Conservation (phyloP, 306 rosid genomes). For the Adenanthera pavonina region DNA sequence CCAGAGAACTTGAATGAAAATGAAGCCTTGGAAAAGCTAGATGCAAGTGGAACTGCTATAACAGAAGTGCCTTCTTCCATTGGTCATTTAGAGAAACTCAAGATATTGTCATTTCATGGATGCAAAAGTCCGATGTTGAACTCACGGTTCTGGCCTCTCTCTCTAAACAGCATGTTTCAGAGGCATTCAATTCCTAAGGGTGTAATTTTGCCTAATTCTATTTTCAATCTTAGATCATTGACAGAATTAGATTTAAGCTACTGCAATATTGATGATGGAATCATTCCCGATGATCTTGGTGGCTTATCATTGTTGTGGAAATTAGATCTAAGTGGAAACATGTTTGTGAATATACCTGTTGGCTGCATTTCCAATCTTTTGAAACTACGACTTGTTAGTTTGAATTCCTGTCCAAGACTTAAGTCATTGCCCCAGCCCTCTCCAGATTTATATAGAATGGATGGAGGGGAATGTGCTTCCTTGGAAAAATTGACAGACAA, state of each 20-base stretch:
- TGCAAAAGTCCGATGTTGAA: not conserved
- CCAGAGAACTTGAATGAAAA: not conserved
- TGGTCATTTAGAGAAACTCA: not conserved
- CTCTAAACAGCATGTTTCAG: not conserved
- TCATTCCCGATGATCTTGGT: not conserved
- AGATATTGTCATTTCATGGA: not conserved
- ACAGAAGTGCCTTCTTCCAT: not conserved
- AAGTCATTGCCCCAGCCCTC: not conserved
- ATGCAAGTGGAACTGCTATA: not conserved
- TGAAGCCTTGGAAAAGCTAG: not conserved
- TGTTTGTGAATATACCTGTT: not conserved
- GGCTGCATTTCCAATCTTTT: constrained; percentile 25
- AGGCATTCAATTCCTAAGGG: not conserved
- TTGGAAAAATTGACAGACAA: not conserved
- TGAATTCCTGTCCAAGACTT: not conserved
- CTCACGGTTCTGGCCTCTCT: not conserved
- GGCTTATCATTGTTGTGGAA: not conserved
- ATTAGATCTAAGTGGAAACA: not conserved
- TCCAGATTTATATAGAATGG: not conserved
- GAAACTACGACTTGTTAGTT: not conserved
- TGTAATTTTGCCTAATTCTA: not conserved
- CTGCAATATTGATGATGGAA: not conserved
- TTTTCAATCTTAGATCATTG: not conserved
- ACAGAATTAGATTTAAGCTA: not conserved
- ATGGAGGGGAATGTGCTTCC: not conserved